These are phyloP conservation scores for Perkinsus marinus DNA, from an alignment of 169 alveolate species.

Conservation along the genomic window DNA sequence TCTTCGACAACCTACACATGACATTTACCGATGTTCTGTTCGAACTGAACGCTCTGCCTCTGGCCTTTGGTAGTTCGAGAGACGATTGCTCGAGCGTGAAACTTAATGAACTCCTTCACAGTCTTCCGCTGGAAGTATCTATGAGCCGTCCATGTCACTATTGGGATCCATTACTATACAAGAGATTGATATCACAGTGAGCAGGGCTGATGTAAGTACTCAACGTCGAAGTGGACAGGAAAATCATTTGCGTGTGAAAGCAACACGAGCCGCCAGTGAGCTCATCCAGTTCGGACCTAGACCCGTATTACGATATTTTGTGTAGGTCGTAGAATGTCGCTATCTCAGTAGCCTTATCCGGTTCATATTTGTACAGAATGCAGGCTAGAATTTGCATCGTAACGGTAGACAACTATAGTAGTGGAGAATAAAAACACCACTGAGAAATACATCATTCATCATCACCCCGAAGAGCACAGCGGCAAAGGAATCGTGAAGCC, in stretches of 20 bases:
- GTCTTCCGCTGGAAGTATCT: conserved; percentile 45
- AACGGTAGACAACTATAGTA: not conserved
- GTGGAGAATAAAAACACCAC: not conserved
- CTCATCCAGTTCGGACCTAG: no score
- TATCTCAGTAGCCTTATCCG: not conserved
- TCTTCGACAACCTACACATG: conserved; percentile 25
- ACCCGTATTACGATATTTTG: not conserved
- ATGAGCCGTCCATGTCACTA: not conserved
- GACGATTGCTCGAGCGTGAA: conserved; percentile 53
- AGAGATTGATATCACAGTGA: no score
- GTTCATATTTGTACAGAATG: not conserved
- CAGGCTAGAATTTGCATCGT: not conserved
- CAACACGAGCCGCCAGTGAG: no score
- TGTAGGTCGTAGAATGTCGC: not conserved
- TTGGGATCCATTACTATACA: no score
- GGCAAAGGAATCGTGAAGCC: not conserved
- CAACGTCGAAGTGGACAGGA: no score
- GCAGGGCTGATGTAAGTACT: no score
- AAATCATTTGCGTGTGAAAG: no score
- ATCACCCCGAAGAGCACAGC: not conserved
- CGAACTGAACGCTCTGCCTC: conserved; percentile 65
- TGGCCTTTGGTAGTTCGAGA: conserved; percentile 63
- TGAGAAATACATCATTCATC: not conserved
- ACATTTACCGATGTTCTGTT: conserved; percentile 53
- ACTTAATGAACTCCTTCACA: conserved; percentile 48